Evolutionary conservation across 352 stramenopile species (phyloP).

Genomic region (Phytophthora pseudosyringae): DNA sequence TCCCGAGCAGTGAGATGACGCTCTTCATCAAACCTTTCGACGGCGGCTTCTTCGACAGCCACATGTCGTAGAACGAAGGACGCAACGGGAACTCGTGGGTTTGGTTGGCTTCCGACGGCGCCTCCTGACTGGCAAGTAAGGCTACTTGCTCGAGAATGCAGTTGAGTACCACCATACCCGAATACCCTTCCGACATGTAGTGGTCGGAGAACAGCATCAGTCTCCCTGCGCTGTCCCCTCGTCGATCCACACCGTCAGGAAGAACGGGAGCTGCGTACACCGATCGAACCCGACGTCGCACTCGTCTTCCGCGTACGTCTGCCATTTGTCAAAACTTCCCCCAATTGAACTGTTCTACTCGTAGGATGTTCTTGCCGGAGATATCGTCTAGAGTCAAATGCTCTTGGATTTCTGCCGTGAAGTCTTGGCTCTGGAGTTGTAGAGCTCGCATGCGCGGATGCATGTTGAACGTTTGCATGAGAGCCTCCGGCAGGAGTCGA

Average conservation of each 20-base stretch:
- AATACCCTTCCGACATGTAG: slow-evolving; percentile 50
- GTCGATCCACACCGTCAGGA: slow-evolving; percentile 40
- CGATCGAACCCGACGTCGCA: slow-evolving; percentile 43
- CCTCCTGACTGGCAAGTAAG: slow-evolving; percentile 8
- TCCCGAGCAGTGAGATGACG: slow-evolving; percentile 22
- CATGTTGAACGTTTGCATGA: slow-evolving; percentile 50
- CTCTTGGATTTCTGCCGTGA: slow-evolving; percentile 40
- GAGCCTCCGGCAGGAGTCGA: slow-evolving; percentile 26
- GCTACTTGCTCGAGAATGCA: slow-evolving; percentile 38
- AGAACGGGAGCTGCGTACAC: slow-evolving; percentile 45
- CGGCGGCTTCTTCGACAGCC: slow-evolving; percentile 21
- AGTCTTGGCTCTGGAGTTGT: slow-evolving; percentile 36
- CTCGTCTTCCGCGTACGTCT: slow-evolving; percentile 29
- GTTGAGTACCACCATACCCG: slow-evolving; percentile 45
- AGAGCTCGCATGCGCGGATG: slow-evolving; percentile 49
- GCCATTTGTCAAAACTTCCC: slow-evolving; percentile 18
- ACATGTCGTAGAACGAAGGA: slow-evolving; percentile 40
- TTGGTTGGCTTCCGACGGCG: not conserved
- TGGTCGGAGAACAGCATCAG: slow-evolving; percentile 60
- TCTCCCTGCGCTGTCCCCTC: slow-evolving; percentile 7
- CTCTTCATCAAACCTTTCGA: slow-evolving; percentile 33
- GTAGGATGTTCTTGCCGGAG: slow-evolving; percentile 11
- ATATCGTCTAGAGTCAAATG: slow-evolving; percentile 29
- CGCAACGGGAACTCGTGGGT: slow-evolving; percentile 23
- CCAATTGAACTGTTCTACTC: slow-evolving; percentile 14